Evolutionary conservation across 2,329 filamentous ascomycete species (phyloP).

Genomic region (Tothia fuscella): DNA sequence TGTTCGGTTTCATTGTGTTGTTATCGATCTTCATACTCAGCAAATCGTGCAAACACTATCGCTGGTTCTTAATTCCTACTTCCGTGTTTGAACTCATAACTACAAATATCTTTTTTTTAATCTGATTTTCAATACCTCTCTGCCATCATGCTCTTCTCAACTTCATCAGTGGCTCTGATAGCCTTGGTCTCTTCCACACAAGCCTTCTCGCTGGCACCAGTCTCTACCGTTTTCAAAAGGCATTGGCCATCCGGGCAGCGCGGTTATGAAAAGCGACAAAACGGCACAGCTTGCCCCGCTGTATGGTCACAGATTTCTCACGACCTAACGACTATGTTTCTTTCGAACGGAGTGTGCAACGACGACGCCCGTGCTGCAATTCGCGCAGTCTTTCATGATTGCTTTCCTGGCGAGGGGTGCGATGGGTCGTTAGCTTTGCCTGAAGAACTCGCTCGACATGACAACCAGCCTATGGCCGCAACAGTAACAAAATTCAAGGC

Average conservation of each 20-base stretch:
- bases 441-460: constrained; percentile 23
- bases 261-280: not conserved
- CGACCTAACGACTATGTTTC: constrained; percentile 19
- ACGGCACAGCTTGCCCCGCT: constrained; percentile 17
- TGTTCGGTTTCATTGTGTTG: no score
- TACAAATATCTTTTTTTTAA: no score
- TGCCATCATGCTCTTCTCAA: constrained; percentile 1
- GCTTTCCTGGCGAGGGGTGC: constrained; percentile 22
- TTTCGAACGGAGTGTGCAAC: constrained; percentile 20
- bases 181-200: not conserved
- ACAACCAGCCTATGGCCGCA: constrained; percentile 35
- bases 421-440: constrained; percentile 31
- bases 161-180: not conserved
- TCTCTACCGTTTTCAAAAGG: not conserved
- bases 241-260: not conserved
- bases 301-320: constrained; percentile 21
- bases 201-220: not conserved
- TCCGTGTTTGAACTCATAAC: no score
- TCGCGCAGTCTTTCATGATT: constrained; percentile 25
- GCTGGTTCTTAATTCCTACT: no score
- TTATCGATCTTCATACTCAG: no score
- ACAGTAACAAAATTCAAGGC: constrained; percentile 27
- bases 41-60: no score
- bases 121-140: not conserved
- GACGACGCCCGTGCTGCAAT: constrained; percentile 22